Evolutionary conservation across 2,329 filamentous ascomycete species (phyloP), one percentile per base, ranked within the genome.

Genomic region (Fusarium staphyleae): DNA sequence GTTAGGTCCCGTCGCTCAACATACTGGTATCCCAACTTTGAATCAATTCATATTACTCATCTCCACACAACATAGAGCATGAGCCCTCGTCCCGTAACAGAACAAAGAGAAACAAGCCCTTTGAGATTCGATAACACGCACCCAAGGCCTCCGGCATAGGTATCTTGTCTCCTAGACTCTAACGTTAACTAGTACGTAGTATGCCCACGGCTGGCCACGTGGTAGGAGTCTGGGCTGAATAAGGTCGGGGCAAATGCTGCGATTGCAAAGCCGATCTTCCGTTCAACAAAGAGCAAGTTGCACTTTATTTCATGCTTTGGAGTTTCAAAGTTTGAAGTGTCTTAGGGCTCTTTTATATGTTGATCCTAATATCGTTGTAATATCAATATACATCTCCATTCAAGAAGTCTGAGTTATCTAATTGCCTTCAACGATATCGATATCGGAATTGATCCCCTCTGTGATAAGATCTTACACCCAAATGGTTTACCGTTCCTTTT

Each of bases 151-250:
- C 22, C 22, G 8, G 7, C 14, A 16, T 28, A 19, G 32, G 36
- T 41, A 51, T n/a, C n/a, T n/a, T n/a, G n/a, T n/a, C n/a, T n/a
- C n/a, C n/a, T n/a, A n/a, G n/a, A n/a, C n/a, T n/a, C n/a, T n/a
- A n/a, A n/a, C n/a, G n/a, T n/a, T n/a, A n/a, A n/a, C n/a, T n/a
- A n/a, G n/a, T n/a, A n/a, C n/a, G n/a, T n/a, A n/a, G n/a, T n/a
- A n/a, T n/a, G n/a, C 37, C 28, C 3, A 22, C 26, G 28, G 45
- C 52, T 40, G 51, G 51, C 55, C 55, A 57, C 55, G 55, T 57
- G 55, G 55, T 46, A 35, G 19, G 10, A 9, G 34, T 37, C 43
- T 32, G 48, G 40, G 28, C 37, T 35, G 15, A 16, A 39, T 39
- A 14, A 12, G 19, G 16, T 18, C 22, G 9, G 11, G 24, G 24